Evolutionary conservation across 179 eudicot genomes (phyloP).

Genomic region (Beta lomatogona): DNA sequence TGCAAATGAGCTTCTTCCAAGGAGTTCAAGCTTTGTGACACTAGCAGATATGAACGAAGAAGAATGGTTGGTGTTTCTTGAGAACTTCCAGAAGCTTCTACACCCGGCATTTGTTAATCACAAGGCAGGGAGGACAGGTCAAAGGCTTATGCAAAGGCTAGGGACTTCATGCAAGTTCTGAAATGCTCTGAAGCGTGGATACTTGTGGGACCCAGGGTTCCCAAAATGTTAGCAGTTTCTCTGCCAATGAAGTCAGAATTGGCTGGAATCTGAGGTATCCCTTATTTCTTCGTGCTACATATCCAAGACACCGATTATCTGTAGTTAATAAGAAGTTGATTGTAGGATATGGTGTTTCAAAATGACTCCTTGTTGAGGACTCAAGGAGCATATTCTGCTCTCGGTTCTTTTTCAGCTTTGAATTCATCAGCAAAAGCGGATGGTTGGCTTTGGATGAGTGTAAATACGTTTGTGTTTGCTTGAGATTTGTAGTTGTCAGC

Average conservation of each 20-base stretch:
- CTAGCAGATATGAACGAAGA: constrained; percentile 68
- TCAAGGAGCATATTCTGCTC: background rate
- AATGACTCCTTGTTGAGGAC: background rate
- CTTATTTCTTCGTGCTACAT: no score
- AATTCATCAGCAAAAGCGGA: background rate
- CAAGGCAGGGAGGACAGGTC: constrained; percentile 46
- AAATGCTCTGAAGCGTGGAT: constrained; percentile 24
- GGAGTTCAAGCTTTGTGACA: constrained; percentile 63
- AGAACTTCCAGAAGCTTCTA: constrained; percentile 66
- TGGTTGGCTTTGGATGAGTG: background rate
- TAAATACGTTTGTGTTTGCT: background rate
- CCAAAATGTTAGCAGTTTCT: no score
- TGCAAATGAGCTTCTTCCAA: constrained; percentile 64
- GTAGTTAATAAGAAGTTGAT: background rate
- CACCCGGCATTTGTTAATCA: constrained; percentile 55
- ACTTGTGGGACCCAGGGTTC: no score
- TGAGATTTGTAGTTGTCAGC: background rate
- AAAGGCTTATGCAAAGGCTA: constrained; percentile 64
- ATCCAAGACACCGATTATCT: no score
- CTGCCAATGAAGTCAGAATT: no score
- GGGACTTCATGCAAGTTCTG: constrained; percentile 92
- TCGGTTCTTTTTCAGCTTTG: background rate
- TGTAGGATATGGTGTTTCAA: background rate
- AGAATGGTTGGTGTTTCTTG: constrained; percentile 64
- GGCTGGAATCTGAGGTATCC: no score